phyloP scores from a whole-genome alignment of 78 protist genomes.

The Cyanophora paradoxa region DNA sequence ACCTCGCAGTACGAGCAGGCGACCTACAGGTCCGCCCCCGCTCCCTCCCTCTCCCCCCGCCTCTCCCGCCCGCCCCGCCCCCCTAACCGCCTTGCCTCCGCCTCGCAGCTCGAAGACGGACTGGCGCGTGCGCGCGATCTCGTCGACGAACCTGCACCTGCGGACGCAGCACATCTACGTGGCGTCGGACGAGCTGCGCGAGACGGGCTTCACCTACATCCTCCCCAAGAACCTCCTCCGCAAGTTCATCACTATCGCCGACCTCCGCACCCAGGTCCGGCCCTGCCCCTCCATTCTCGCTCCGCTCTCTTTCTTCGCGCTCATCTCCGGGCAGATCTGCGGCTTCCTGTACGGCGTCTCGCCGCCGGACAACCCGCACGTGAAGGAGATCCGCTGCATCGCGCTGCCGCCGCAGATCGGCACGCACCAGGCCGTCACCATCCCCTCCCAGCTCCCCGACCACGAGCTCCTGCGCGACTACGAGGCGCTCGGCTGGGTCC shows the following conservation, averaged over 20 bases:
- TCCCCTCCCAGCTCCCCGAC: constrained; percentile 88
- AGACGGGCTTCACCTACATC: constrained; percentile 90
- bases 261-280: constrained; percentile 96
- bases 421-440: constrained; percentile 82
- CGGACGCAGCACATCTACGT: constrained; percentile 97
- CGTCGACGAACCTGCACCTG: constrained; percentile 93
- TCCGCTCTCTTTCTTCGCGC: no score
- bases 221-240: constrained; percentile 96
- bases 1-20: constrained; percentile 87
- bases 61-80: no score
- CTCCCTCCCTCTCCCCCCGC: no score
- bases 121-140: constrained; percentile 98
- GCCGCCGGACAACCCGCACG: constrained; percentile 93
- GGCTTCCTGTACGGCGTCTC: constrained; percentile 92
- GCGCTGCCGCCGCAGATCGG: constrained; percentile 98
- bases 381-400: constrained; percentile 94
- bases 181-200: constrained; percentile 76
- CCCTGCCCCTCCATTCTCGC: no score
- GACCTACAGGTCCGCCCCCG: constrained; percentile 57
- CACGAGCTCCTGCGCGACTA: constrained; percentile 82
- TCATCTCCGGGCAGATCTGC: no score
- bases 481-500: constrained; percentile 99
- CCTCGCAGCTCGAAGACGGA: constrained; percentile 94
- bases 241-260: constrained; percentile 86
- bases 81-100: no score